Conservation (phyloP, 306 rosid genomes). For the Acacia acuminata region DNA sequence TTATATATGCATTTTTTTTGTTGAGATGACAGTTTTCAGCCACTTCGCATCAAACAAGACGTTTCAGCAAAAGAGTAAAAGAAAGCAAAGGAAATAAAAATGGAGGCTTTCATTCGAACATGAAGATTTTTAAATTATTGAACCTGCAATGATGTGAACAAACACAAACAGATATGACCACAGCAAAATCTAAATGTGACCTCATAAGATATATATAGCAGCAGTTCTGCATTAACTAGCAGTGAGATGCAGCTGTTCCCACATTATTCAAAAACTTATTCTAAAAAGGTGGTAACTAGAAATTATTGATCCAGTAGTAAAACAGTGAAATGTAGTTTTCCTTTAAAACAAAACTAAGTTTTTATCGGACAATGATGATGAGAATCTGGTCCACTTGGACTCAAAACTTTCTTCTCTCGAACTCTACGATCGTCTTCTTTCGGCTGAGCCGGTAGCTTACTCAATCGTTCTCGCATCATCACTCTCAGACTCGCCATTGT, state of each 20-base stretch:
- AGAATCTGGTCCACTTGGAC: constrained; percentile 52
- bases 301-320: background rate
- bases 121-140: background rate
- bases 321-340: background rate
- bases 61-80: background rate
- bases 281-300: background rate
- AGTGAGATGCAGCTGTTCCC: background rate
- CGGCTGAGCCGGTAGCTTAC: background rate
- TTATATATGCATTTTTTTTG: background rate
- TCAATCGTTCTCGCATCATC: background rate
- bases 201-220: background rate
- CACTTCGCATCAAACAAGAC: background rate
- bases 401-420: constrained; percentile 10
- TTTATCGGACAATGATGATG: constrained; percentile 25
- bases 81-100: background rate
- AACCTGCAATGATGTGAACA: background rate
- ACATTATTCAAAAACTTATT: background rate
- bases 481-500: constrained; percentile 3
- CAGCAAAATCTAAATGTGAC: background rate
- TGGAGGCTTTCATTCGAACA: background rate
- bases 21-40: background rate
- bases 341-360: background rate
- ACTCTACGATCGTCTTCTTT: background rate
- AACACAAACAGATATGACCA: background rate
- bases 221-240: background rate